Base-by-base conservation (phyloP, 805 yeast genomes). In the Myxozyma udenii region DNA sequence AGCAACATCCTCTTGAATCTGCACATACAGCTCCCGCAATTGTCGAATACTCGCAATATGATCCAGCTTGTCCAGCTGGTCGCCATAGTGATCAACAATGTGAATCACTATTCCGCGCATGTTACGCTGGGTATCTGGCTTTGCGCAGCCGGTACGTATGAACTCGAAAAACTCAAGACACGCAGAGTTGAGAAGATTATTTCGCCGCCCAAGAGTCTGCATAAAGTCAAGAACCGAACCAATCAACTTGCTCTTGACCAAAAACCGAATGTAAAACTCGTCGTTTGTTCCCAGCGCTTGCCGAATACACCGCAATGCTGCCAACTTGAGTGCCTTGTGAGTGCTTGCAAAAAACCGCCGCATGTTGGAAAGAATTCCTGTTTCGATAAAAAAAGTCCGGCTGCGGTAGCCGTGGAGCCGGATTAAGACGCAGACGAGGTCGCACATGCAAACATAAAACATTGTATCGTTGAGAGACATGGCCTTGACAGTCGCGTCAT, bases 141-240 rank as follows among this genome's bases (percentile, higher is more conserved):
- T 48, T 21, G 28, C 24, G 16, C 48, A 39, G 3, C 41, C 53
- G 53, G 63, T 2, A 46, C 62, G 47, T 50, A 78, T 62, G 19
- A 75, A 71, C 60, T 79, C 84, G 30, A 83, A 70, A 21, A 90
- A 71, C 64, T 85, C 89, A 41, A 88, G 71, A 57, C 91, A 78
- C 4, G 90, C 78, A 0, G 96, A 88, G 62, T 81, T 85, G 2
- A 85, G 76, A 53, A 89, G 68, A 63, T 83, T 85, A 64, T 85
- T 81, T 35, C 69, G 68, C 26, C 72, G 68, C 14, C 33, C 33
- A 7, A 79, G 77, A 12, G 71, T 75, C 21, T 71, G 68, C 55
- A 85, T 72, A 44, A 80, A 70, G 1, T 66, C 63, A 50, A 86
- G 74, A 30, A 83, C 72, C 19, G 73, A 69, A 3, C 68, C 72